Evolutionary conservation across 2,329 filamentous ascomycete species (phyloP).

Genomic region (Didymella exigua): DNA sequence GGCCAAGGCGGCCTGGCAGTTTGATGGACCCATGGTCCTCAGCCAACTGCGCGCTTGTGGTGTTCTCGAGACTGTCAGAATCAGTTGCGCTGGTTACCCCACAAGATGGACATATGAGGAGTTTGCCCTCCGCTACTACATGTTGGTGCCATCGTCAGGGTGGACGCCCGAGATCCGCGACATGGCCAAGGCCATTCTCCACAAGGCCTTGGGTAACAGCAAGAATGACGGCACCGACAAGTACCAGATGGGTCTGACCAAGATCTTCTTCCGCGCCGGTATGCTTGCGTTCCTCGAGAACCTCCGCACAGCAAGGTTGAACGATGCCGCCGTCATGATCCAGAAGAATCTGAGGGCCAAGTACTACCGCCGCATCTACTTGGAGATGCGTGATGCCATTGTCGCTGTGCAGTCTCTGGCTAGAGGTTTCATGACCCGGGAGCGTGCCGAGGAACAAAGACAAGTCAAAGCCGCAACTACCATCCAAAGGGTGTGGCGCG

Average conservation of each 20-base stretch:
- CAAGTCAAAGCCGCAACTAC: conserved; percentile 86
- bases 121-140: conserved; percentile 96
- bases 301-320: conserved; percentile 84
- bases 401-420: conserved; percentile 78
- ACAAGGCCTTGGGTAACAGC: conserved; percentile 75
- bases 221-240: conserved; percentile 78
- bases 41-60: conserved; percentile 96
- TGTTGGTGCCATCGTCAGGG: conserved; percentile 85
- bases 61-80: conserved; percentile 97
- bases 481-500: conserved; percentile 94
- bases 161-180: conserved; percentile 94
- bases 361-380: conserved; percentile 90
- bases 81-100: conserved; percentile 95
- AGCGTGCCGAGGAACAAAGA: conserved; percentile 78
- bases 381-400: conserved; percentile 83
- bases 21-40: conserved; percentile 97
- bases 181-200: conserved; percentile 92
- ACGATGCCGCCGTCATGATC: conserved; percentile 94
- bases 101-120: conserved; percentile 99
- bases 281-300: conserved; percentile 99
- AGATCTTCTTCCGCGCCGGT: conserved; percentile 98
- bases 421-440: conserved; percentile 78
- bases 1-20: conserved; percentile 94
- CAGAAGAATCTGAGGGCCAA: conserved; percentile 97
- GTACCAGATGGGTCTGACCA: conserved; percentile 95